Base-by-base conservation (phyloP, 192 early-diverging fungal species). In the Glomus cerebriforme region DNA sequence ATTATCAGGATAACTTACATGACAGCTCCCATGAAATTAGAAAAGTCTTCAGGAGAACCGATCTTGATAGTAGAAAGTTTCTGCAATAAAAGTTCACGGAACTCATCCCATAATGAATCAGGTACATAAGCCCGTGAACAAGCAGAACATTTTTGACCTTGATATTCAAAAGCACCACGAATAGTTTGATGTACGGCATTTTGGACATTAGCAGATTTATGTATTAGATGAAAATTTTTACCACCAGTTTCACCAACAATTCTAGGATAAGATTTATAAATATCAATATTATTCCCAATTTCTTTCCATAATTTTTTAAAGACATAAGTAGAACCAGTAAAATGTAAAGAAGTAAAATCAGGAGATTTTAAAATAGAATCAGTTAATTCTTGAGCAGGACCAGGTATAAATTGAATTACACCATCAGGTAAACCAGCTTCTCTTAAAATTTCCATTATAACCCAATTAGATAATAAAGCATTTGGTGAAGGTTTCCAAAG, bases 211-310 rank as follows among this genome's bases (percentile, higher is more conserved):
- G 92, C 95, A 65, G 83, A 81, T 81, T 93, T 88, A 85, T 98
- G 96, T 63, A 97, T 82, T 71, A 99, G 86, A 81, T 98, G 96
- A 91, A 95, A 97, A 92, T 99, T 98, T 89, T 99, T 99, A 73
- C 98, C 98, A 82, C 98, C 98, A 32, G 97, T 98, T 86, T 99
- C 97, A 82, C 97, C 97, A 22, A 99, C 97, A 73, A 99, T 93
- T 82, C 97, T 93, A 64, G 97, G 97, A 85, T 97, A 99, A 64
- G 91, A 91, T 82, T 90, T 91, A 89, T 98, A 99, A 59, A 79
- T 89, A 76, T 96, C 92, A 66, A 99, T 91, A 89, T 99, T 98
- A 81, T 92, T 85, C 49, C 91, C 94, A 83, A 98, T 95, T 77
- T 92, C 89, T 86, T 92, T 91, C 95, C 95, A 99, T 81, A 99